Conservation (phyloP, 495 filamentous ascomycete species). For the Thozetella sp. region DNA sequence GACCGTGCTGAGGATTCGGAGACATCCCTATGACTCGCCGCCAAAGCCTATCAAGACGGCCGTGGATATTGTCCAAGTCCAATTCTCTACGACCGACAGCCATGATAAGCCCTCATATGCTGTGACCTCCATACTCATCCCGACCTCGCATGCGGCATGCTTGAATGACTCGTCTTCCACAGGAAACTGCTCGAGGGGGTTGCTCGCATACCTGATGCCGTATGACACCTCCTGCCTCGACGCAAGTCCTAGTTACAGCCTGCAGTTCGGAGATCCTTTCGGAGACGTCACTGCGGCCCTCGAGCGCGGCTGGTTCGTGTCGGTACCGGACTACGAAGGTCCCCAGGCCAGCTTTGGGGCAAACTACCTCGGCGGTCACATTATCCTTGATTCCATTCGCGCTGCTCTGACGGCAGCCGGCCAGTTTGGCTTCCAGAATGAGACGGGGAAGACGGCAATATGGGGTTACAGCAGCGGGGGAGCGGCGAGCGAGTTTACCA, state of each 20-base stretch:
- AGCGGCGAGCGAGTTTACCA: conserved; percentile 51
- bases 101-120: neutral
- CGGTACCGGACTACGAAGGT: conserved; percentile 44
- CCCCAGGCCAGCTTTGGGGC: conserved; percentile 33
- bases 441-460: conserved; percentile 18
- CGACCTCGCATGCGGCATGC: neutral
- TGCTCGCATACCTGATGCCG: conserved; percentile 1
- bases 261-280: neutral
- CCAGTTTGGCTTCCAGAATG: conserved; percentile 7
- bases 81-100: neutral
- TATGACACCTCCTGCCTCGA: conserved; percentile 1
- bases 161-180: neutral
- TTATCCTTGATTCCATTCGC: conserved; percentile 44
- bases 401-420: conserved; percentile 22
- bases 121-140: neutral
- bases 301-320: conserved; percentile 38
- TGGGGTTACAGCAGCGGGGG: conserved; percentile 58
- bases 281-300: neutral
- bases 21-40: neutral
- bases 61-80: neutral
- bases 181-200: neutral
- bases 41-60: neutral
- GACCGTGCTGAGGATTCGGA: neutral
- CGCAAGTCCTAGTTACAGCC: conserved; percentile 1
- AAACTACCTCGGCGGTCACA: conserved; percentile 31